These are phyloP conservation scores for Didymosphaeria variabile DNA, from an alignment of 2,329 filamentous ascomycete species.

Conservation along the genomic window DNA sequence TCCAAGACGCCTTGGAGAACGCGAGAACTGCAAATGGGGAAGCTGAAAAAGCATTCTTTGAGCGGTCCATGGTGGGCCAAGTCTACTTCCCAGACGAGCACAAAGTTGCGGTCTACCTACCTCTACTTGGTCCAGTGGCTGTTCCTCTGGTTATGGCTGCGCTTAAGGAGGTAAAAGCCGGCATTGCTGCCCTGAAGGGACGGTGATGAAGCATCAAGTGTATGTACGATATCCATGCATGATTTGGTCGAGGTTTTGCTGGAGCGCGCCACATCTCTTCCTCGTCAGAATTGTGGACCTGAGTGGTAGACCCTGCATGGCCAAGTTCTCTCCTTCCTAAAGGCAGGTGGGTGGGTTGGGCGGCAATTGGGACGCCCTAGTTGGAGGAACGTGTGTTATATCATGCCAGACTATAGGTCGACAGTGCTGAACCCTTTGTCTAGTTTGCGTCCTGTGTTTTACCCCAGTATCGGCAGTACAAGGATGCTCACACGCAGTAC, in stretches of 20 bases:
- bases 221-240: neutral
- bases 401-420: no score
- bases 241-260: neutral
- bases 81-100: conserved; percentile 99
- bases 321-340: neutral
- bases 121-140: conserved; percentile 86
- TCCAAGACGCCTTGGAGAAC: conserved; percentile 75
- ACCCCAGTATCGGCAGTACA: no score
- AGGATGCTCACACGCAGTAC: no score
- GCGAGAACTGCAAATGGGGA: conserved; percentile 87
- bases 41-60: conserved; percentile 94
- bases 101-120: conserved; percentile 95
- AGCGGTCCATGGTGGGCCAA: conserved; percentile 98
- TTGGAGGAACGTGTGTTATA: no score
- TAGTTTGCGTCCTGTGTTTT: no score
- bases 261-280: neutral
- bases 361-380: no score
- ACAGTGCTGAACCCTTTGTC: no score
- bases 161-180: conserved; percentile 78
- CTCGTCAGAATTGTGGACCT: neutral
- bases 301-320: neutral
- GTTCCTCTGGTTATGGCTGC: conserved; percentile 87
- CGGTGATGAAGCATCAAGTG: neutral
- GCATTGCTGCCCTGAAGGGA: conserved; percentile 24
- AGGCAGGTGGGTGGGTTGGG: neutral